phyloP scores from a whole-genome alignment of 2,329 filamentous ascomycete species.

The Aspergillus uvarum region DNA sequence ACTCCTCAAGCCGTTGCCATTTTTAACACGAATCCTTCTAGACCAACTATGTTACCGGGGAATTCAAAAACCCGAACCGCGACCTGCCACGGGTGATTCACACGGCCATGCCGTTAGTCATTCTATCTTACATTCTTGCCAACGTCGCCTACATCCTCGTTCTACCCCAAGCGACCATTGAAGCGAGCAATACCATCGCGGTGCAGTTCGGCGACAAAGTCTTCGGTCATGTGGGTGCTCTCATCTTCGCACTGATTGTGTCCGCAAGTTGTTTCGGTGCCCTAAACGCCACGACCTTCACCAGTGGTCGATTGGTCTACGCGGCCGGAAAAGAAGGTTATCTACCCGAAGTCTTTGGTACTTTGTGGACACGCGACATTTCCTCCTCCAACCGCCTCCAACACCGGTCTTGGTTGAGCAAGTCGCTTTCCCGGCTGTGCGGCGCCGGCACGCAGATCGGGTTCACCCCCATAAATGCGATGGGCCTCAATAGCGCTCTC shows the following conservation, averaged over 20 bases:
- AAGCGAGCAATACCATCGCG: constrained; percentile 89
- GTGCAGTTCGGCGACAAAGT: constrained; percentile 90
- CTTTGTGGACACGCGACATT: constrained; percentile 65
- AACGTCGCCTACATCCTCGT: constrained; percentile 95
- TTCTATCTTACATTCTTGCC: constrained; percentile 82
- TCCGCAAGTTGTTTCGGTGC: constrained; percentile 91
- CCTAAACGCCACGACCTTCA: constrained; percentile 92
- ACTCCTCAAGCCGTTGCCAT: too few species aligned
- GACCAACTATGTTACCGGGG: constrained; percentile 97
- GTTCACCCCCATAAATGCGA: constrained; percentile 90
- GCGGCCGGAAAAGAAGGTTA: constrained; percentile 94
- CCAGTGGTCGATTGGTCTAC: constrained; percentile 86
- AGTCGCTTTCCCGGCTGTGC: constrained; percentile 60
- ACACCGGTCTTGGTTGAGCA: constrained; percentile 56
- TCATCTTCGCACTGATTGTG: constrained; percentile 85
- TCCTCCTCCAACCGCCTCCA: constrained; percentile 38
- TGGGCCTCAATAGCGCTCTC: constrained; percentile 74
- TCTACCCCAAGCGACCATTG: constrained; percentile 74
- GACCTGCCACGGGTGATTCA: constrained; percentile 95
- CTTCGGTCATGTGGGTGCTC: constrained; percentile 77
- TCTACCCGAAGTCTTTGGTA: constrained; percentile 78
- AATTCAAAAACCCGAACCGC: constrained; percentile 86
- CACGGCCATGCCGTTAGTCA: constrained; percentile 92
- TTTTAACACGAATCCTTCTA: constrained; percentile 34
- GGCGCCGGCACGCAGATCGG: constrained; percentile 80